phyloP scores from a whole-genome alignment of 1,139 yeast genomes.

The Diutina pseudorugosa region DNA sequence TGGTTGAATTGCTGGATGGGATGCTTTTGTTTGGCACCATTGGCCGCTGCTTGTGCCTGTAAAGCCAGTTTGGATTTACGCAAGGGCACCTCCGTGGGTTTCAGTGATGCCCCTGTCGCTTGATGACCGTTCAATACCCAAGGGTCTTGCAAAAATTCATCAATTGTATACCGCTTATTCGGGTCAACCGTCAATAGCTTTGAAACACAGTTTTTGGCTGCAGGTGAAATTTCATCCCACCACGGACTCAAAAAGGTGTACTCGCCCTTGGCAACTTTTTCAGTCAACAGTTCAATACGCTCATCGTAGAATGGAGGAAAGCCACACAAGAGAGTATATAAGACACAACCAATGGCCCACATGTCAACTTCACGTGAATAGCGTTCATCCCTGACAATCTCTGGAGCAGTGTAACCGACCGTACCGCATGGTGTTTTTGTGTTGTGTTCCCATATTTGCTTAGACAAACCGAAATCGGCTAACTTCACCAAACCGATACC shows the following conservation, averaged over 20 bases:
- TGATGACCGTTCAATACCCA: conserved; percentile 39
- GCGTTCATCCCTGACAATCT: conserved; percentile 44
- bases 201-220: conserved; percentile 54
- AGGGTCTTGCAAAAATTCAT: conserved; percentile 71
- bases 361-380: conserved; percentile 52
- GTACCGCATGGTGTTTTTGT: conserved; percentile 51
- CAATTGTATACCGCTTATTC: conserved; percentile 58
- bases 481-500: conserved; percentile 39
- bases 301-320: conserved; percentile 55
- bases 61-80: not conserved
- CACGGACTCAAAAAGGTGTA: conserved; percentile 47
- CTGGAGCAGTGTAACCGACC: conserved; percentile 44
- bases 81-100: not conserved
- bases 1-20: conserved; percentile 4
- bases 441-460: conserved; percentile 45
- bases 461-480: conserved; percentile 48
- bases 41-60: not conserved
- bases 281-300: conserved; percentile 41
- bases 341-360: conserved; percentile 56
- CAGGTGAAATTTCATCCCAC: conserved; percentile 50
- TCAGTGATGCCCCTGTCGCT: conserved; percentile 7
- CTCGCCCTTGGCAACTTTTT: conserved; percentile 48
- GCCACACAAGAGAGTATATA: conserved; percentile 48
- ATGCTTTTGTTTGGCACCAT: not conserved
- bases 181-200: conserved; percentile 80